These are phyloP conservation scores for Kurtzmaniella quercitrusa DNA, from an alignment of 1,139 yeast genomes.

Conservation along the genomic window DNA sequence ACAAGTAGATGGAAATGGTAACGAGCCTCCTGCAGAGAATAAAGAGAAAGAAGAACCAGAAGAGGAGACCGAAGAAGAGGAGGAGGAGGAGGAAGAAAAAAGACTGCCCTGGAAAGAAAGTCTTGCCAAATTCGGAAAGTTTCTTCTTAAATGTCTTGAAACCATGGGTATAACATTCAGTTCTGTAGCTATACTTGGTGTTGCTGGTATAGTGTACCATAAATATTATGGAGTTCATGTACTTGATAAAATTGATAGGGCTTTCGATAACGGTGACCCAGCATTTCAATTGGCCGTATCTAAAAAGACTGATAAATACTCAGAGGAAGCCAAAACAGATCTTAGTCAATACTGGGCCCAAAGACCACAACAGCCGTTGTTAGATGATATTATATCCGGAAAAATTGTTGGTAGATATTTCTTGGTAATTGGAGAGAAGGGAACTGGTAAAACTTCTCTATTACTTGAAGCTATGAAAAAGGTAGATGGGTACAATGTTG, in stretches of 20 bases:
- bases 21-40: slow-evolving; percentile 8
- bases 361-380: slow-evolving; percentile 61
- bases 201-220: slow-evolving; percentile 72
- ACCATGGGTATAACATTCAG: slow-evolving; percentile 74
- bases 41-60: slow-evolving; percentile 6
- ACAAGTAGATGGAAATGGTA: slow-evolving; percentile 22
- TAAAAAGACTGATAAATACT: slow-evolving; percentile 31
- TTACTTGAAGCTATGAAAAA: slow-evolving; percentile 66
- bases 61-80: slow-evolving; percentile 13
- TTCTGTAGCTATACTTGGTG: slow-evolving; percentile 65
- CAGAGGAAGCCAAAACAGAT: slow-evolving; percentile 17
- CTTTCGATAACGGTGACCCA: slow-evolving; percentile 68
- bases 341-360: slow-evolving; percentile 53
- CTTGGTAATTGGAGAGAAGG: slow-evolving; percentile 76
- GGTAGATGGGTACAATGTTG: slow-evolving; percentile 61
- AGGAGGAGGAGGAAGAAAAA: slow-evolving; percentile 11
- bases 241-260: slow-evolving; percentile 57
- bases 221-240: slow-evolving; percentile 57
- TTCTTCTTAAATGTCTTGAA: slow-evolving; percentile 56
- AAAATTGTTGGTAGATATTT: slow-evolving; percentile 63
- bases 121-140: slow-evolving; percentile 18
- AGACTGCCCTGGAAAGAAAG: slow-evolving; percentile 11
- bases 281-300: slow-evolving; percentile 58
- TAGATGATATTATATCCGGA: slow-evolving; percentile 68
- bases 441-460: slow-evolving; percentile 80